phyloP scores from a whole-genome alignment of 116 monocot genomes.

The Trichopus zeylanicus region DNA sequence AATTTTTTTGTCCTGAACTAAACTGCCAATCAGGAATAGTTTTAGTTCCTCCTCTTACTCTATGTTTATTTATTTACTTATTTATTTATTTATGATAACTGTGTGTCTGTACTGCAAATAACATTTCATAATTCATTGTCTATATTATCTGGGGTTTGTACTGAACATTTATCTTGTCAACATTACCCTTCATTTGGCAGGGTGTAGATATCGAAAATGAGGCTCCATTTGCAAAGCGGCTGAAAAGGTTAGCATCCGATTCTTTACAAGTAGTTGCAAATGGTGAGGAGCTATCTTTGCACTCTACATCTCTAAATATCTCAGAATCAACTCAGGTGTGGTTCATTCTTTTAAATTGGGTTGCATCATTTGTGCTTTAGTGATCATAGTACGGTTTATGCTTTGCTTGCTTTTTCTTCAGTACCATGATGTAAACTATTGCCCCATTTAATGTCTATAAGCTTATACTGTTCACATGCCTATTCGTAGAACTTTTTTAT shows the following conservation, averaged over 20 bases:
- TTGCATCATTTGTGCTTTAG: not conserved
- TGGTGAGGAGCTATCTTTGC: slow-evolving; percentile 86
- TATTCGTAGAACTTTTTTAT: too few species aligned
- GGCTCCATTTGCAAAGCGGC: slow-evolving; percentile 47
- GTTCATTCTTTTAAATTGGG: not conserved
- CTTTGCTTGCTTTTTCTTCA: too few species aligned
- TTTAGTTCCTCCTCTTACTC: too few species aligned
- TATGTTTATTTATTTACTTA: too few species aligned
- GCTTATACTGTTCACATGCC: too few species aligned
- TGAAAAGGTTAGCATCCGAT: slow-evolving; percentile 63
- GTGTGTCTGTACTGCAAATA: too few species aligned
- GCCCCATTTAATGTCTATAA: too few species aligned
- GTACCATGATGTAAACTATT: too few species aligned
- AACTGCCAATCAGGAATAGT: too few species aligned
- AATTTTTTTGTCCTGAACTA: too few species aligned
- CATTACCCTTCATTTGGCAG: slow-evolving; percentile 17
- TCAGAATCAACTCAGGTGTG: slow-evolving; percentile 74
- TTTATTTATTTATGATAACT: too few species aligned
- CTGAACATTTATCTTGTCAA: not conserved
- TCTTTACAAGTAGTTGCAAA: slow-evolving; percentile 50
- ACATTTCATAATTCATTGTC: too few species aligned
- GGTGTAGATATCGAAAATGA: slow-evolving; percentile 69
- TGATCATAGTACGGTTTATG: not conserved
- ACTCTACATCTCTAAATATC: slow-evolving; percentile 50
- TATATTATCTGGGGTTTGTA: not conserved